Conservation (phyloP, 768 basidiomycete species). For the Suillus luteus region DNA sequence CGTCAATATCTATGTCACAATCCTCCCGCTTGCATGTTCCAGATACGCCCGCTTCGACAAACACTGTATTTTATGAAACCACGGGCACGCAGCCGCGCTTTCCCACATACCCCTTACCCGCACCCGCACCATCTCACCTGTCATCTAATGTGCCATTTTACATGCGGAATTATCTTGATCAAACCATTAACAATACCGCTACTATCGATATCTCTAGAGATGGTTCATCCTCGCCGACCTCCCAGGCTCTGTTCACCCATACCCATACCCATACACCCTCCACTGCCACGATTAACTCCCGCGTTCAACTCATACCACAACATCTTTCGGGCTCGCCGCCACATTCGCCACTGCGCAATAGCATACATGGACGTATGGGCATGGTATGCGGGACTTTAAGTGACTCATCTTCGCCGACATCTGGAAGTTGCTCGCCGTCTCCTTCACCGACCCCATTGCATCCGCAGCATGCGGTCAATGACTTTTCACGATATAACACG, state of each 20-base stretch:
- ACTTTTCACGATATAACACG: conserved; percentile 20
- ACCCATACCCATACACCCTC: conserved; percentile 53
- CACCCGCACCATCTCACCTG: conserved; percentile 26
- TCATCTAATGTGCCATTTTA: conserved; percentile 38
- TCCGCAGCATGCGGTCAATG: conserved; percentile 15
- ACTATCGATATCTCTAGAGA: conserved; percentile 4
- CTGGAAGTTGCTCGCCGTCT: conserved; percentile 56
- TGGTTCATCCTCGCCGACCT: not conserved
- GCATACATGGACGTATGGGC: conserved; percentile 15
- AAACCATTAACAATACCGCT: conserved; percentile 7
- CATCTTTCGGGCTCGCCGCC: conserved; percentile 30
- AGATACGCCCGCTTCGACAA: conserved; percentile 37
- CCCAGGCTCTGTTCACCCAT: conserved; percentile 36
- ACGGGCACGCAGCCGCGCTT: conserved; percentile 37
- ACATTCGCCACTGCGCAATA: conserved; percentile 32
- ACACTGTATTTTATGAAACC: conserved; percentile 71
- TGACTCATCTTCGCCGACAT: conserved; percentile 61
- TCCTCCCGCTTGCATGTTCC: conserved; percentile 36
- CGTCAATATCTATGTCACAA: conserved; percentile 35
- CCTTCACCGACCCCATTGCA: conserved; percentile 37
- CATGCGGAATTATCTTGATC: conserved; percentile 14
- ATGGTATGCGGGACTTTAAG: conserved; percentile 34
- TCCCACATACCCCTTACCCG: conserved; percentile 32
- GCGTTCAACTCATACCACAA: conserved; percentile 18
- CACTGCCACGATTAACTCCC: conserved; percentile 48